Base-by-base conservation (phyloP, 805 yeast species). In the Jamesozyma piceae region DNA sequence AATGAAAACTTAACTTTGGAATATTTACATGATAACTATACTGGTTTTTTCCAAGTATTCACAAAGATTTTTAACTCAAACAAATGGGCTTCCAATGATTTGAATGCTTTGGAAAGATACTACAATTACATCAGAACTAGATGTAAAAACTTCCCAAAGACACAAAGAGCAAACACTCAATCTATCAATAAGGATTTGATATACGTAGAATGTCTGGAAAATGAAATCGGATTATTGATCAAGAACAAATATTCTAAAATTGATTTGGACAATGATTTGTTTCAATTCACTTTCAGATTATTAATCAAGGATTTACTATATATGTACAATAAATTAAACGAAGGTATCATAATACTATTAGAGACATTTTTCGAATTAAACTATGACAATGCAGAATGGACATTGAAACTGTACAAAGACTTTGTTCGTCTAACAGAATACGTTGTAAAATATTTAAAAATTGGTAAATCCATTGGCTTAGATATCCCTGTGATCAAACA, bases 361-460 rank as follows among this genome's bases (percentile, higher is more conserved):
- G 97, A 92, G 63, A 94, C 89, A 56, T 92, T 85, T 65, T 92
- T 92, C 66, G 98, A 92, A 64, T 81, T 92, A 77, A 78, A 88
- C 29, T 78, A 75, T 49, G 66, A 68, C 27, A 95, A 90, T 58
- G 97, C 97, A 2, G 86, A 82, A 57, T 73, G 88, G 47, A 89
- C 96, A 0, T 72, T 90, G 46, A 77, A 75, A 17, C 78, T 90
- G 38, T 92, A 92, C 68, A 85, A 82, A 51, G 73, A 73, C 43
- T 92, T 92, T 64, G 94, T 88, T 33, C 80, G 78, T 45, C 78
- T 87, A 56, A 92, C 97, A 1, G 79, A 80, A 42, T 81, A 80
- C 57, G 97, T 90, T 6, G 92, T 92, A 24, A 80, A 80, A 51
- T 92, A 82, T 61, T 71, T 92, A 54, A 77, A 92, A 53, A 80